A percentile compares a stretch with the other conserved stretches of the same genome.
Conservation (phyloP, 495 filamentous ascomycete genomes). For the Endocarpon pusillum region DNA sequence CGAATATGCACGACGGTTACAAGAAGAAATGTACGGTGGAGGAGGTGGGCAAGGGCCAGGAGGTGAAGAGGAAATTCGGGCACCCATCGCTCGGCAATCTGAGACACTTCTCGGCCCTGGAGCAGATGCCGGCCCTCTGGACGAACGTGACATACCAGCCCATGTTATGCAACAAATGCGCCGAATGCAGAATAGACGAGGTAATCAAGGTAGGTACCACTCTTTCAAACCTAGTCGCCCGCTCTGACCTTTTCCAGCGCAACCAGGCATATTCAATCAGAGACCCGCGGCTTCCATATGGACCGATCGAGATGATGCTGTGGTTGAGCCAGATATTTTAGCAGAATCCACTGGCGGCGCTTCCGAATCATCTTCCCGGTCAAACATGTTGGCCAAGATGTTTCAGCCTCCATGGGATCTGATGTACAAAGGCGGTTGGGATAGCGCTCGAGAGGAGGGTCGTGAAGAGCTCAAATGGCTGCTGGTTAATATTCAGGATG, state of each 20-base stretch:
- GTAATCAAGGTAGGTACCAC: too few relatives aligned
- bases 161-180: slow-evolving; percentile 51
- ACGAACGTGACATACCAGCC: slow-evolving; percentile 42
- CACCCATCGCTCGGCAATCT: slow-evolving; percentile 78
- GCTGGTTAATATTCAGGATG: slow-evolving; percentile 85
- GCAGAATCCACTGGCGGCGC: slow-evolving; percentile 53
- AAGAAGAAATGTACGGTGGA: slow-evolving; percentile 73
- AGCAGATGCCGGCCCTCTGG: slow-evolving; percentile 32
- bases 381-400: slow-evolving; percentile 65
- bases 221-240: too few relatives aligned
- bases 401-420: slow-evolving; percentile 83
- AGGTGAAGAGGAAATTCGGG: slow-evolving; percentile 54
- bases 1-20: slow-evolving; percentile 75
- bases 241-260: slow-evolving; percentile 20
- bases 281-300: slow-evolving; percentile 52
- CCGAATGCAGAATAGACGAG: slow-evolving; percentile 33
- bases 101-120: slow-evolving; percentile 76
- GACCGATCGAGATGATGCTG: slow-evolving; percentile 36
- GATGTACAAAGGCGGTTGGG: slow-evolving; percentile 58
- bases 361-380: slow-evolving; percentile 52
- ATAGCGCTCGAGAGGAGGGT: slow-evolving; percentile 65
- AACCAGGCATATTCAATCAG: slow-evolving; percentile 76
- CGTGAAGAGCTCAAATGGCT: slow-evolving; percentile 84
- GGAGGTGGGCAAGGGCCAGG: slow-evolving; percentile 21
- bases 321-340: slow-evolving; percentile 32